Conservation (phyloP, 2,329 filamentous ascomycete species). For the Ceratocystis destructans region DNA sequence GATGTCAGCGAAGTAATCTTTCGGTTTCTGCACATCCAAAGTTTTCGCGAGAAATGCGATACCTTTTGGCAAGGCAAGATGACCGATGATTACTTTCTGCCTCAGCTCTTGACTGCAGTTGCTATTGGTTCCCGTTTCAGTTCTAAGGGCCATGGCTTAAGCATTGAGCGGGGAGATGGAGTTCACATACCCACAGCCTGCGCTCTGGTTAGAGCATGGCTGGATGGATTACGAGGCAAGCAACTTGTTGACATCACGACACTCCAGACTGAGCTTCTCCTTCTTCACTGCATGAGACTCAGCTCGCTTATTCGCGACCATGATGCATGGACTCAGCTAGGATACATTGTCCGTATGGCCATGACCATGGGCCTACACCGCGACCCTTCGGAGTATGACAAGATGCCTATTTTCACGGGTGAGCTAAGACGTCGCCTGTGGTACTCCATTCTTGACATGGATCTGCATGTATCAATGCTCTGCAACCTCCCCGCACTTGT, state of each 20-base stretch:
- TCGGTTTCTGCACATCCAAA: slow-evolving; percentile 39
- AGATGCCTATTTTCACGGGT: slow-evolving; percentile 37
- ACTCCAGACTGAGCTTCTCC: slow-evolving; percentile 41
- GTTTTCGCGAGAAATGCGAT: slow-evolving; percentile 38
- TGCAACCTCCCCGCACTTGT: slow-evolving; percentile 39
- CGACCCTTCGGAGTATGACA: slow-evolving; percentile 40
- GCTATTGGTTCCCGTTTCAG: slow-evolving; percentile 41
- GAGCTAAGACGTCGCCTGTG: slow-evolving; percentile 42
- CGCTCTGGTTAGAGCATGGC: slow-evolving; percentile 40
- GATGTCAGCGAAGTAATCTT: slow-evolving; percentile 40
- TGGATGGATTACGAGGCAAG: slow-evolving; percentile 39
- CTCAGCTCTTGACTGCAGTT: slow-evolving; percentile 39
- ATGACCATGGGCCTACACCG: slow-evolving; percentile 48
- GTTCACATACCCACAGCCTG: slow-evolving; percentile 45
- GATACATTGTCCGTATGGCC: slow-evolving; percentile 41
- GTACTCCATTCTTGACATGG: slow-evolving; percentile 44
- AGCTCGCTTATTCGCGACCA: slow-evolving; percentile 37
- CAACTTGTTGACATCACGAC: slow-evolving; percentile 39
- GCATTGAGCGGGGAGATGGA: slow-evolving; percentile 38
- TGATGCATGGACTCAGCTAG: slow-evolving; percentile 42
- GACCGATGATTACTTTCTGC: slow-evolving; percentile 38
- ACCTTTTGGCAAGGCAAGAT: slow-evolving; percentile 38
- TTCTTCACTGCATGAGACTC: slow-evolving; percentile 40
- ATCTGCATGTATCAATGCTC: slow-evolving; percentile 40
- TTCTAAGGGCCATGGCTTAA: slow-evolving; percentile 37